These are phyloP conservation scores for Fusarium pseudoanthophilum DNA, from an alignment of 2,329 filamentous ascomycete genomes.

Conservation along the genomic window DNA sequence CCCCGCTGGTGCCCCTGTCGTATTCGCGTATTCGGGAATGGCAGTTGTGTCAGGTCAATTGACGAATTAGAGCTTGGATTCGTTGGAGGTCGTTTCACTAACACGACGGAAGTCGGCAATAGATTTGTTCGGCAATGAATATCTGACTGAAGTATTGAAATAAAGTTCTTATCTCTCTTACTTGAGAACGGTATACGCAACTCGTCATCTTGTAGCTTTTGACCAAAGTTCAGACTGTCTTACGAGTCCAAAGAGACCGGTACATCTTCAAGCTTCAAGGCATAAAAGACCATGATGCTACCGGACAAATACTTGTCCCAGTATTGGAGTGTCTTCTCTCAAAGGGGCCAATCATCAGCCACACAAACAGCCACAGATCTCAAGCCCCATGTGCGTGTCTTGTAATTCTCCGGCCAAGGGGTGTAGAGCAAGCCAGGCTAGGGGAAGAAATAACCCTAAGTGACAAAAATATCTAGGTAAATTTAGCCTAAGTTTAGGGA, in stretches of 20 bases:
- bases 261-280: background rate
- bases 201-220: background rate
- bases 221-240: background rate
- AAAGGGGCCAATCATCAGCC: conserved; percentile 26
- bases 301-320: conserved; percentile 33
- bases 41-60: background rate
- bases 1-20: conserved; percentile 16
- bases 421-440: too few species aligned
- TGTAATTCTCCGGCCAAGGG: background rate
- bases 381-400: conserved; percentile 1
- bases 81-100: background rate
- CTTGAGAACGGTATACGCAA: background rate
- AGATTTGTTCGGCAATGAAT: conserved; percentile 6
- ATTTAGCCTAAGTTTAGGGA: too few species aligned
- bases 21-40: conserved; percentile 26
- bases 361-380: background rate
- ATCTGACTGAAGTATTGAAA: background rate
- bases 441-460: too few species aligned
- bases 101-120: conserved; percentile 13
- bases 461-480: too few species aligned
- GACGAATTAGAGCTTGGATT: conserved; percentile 18
- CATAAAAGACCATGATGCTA: background rate
- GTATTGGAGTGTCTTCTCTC: background rate
- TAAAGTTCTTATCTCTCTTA: background rate
- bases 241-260: background rate